Conservation (phyloP, 192 early-diverging fungal species). For the Coemansia sp. region DNA sequence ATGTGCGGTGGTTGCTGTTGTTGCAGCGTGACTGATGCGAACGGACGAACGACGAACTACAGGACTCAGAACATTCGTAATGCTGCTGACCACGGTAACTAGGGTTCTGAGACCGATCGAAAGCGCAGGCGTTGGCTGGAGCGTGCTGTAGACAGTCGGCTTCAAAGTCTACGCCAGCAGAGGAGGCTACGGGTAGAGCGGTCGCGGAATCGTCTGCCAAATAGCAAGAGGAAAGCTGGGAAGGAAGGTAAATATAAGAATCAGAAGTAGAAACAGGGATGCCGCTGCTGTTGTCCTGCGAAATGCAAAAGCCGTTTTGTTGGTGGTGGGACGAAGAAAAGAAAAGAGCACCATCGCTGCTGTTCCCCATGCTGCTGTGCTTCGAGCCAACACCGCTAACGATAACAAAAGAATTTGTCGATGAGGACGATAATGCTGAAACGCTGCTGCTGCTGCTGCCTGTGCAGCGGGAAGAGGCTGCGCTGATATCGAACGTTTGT, state of each 20-base stretch:
- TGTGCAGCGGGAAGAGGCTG: background rate
- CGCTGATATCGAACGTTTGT: background rate
- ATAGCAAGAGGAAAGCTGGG: background rate
- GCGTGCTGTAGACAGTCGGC: background rate
- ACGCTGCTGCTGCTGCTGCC: background rate
- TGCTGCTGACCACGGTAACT: background rate
- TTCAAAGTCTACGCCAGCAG: background rate
- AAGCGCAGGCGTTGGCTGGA: background rate
- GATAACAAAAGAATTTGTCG: slow-evolving; percentile 7
- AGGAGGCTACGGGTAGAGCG: background rate
- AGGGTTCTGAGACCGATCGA: background rate
- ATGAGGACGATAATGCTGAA: slow-evolving; percentile 15
- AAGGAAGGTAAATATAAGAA: slow-evolving; percentile 6
- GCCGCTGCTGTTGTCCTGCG: background rate
- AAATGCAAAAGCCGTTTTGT: slow-evolving; percentile 1
- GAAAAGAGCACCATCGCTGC: slow-evolving; percentile 9
- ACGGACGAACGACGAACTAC: background rate
- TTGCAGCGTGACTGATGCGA: background rate
- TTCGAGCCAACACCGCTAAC: slow-evolving; percentile 7
- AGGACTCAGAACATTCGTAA: background rate
- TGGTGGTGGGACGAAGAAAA: slow-evolving; percentile 8
- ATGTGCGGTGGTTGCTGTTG: background rate
- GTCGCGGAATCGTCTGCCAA: background rate
- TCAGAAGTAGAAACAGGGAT: slow-evolving; percentile 6
- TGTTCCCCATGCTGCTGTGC: background rate